Percentiles rank a stretch among this genome's conserved stretches.
phyloP scores from a whole-genome alignment of 2,329 filamentous ascomycete species.

The Diaporthe longicolla region DNA sequence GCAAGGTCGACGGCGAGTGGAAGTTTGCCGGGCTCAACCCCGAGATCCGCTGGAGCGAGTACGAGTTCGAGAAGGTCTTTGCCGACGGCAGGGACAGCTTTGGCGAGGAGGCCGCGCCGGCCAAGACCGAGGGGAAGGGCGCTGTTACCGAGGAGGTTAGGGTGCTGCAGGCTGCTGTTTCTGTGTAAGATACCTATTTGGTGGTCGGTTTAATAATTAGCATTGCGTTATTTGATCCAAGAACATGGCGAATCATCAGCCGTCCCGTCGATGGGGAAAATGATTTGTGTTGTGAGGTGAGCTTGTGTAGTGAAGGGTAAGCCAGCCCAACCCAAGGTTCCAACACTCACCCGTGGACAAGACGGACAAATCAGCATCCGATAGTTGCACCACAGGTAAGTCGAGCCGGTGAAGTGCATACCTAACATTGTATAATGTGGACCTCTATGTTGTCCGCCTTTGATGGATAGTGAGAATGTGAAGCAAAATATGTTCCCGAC shows the following conservation, averaged over 20 bases:
- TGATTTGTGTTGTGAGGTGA: background rate
- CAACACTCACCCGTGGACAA: background rate
- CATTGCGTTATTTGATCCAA: background rate
- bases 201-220: background rate
- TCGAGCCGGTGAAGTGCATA: background rate
- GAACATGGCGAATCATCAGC: background rate
- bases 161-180: slow-evolving; percentile 36
- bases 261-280: background rate
- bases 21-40: slow-evolving; percentile 72
- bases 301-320: no score
- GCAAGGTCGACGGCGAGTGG: slow-evolving; percentile 71
- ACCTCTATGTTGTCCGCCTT: background rate
- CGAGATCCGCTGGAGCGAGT: slow-evolving; percentile 70
- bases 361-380: no score
- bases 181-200: background rate
- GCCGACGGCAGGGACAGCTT: slow-evolving; percentile 56
- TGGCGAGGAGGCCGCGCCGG: slow-evolving; percentile 46
- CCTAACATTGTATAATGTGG: background rate
- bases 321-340: background rate
- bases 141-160: background rate
- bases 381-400: background rate
- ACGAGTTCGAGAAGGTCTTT: slow-evolving; percentile 71
- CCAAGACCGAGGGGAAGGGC: slow-evolving; percentile 38
- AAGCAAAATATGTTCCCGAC: background rate
- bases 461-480: background rate